These are phyloP conservation scores for Neoboletus magnificus DNA, from an alignment of 768 basidiomycete genomes.

Conservation along the genomic window DNA sequence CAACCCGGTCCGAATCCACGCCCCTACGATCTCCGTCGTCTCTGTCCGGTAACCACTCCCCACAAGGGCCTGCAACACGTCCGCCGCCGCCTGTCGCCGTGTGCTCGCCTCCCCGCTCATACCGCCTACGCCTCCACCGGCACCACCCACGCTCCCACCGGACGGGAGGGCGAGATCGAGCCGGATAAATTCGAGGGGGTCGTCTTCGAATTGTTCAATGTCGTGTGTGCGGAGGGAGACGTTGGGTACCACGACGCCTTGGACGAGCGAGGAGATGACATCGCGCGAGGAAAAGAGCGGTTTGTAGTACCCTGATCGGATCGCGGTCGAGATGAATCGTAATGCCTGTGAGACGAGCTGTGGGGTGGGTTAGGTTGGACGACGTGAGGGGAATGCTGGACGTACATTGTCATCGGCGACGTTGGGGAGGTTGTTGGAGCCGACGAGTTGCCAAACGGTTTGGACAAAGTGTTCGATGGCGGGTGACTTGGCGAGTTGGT, in stretches of 20 bases:
- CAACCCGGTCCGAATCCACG: slow-evolving; percentile 80
- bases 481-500: slow-evolving; percentile 61
- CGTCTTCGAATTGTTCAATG: slow-evolving; percentile 94
- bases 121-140: slow-evolving; percentile 36
- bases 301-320: slow-evolving; percentile 83
- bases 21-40: slow-evolving; percentile 81
- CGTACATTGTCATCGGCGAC: slow-evolving; percentile 73
- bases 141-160: slow-evolving; percentile 32
- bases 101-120: slow-evolving; percentile 70
- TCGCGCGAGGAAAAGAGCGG: slow-evolving; percentile 76
- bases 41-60: slow-evolving; percentile 75
- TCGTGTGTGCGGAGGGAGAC: slow-evolving; percentile 85
- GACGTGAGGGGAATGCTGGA: background rate
- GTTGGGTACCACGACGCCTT: slow-evolving; percentile 93
- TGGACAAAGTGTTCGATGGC: slow-evolving; percentile 76
- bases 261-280: slow-evolving; percentile 77
- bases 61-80: slow-evolving; percentile 91
- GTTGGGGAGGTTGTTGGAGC: slow-evolving; percentile 61
- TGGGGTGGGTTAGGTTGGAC: background rate
- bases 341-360: slow-evolving; percentile 89
- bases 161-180: slow-evolving; percentile 74
- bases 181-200: slow-evolving; percentile 92
- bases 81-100: slow-evolving; percentile 87
- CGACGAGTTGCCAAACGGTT: slow-evolving; percentile 86
- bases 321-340: slow-evolving; percentile 87